phyloP scores from a whole-genome alignment of 2,329 filamentous ascomycete genomes.

The Ascochyta koolunga region DNA sequence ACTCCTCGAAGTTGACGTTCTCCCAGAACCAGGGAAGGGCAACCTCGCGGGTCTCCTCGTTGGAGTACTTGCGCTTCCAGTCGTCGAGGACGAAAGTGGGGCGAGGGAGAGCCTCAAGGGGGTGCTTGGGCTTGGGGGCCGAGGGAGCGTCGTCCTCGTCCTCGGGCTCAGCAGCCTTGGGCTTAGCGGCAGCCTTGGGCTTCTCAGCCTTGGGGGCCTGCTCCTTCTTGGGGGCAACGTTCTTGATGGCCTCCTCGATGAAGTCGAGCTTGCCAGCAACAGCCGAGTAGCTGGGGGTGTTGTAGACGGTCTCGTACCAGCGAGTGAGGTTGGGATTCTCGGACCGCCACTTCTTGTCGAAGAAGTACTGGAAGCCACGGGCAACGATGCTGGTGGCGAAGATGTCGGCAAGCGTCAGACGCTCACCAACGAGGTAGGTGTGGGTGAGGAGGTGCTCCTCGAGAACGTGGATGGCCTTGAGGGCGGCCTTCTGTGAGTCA shows the following conservation, averaged over 20 bases:
- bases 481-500: conserved; percentile 71
- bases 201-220: conserved; percentile 72
- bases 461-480: conserved; percentile 72
- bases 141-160: conserved; percentile 64
- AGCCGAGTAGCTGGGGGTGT: conserved; percentile 87
- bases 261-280: conserved; percentile 77
- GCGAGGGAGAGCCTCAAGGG: conserved; percentile 81
- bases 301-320: conserved; percentile 94
- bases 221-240: conserved; percentile 75
- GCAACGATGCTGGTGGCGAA: conserved; percentile 79
- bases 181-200: conserved; percentile 64
- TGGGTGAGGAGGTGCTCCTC: conserved; percentile 89
- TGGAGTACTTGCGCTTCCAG: conserved; percentile 99
- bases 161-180: conserved; percentile 60
- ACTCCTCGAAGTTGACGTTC: conserved; percentile 91
- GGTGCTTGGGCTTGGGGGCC: conserved; percentile 94
- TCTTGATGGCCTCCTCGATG: conserved; percentile 80
- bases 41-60: conserved; percentile 80
- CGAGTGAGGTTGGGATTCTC: conserved; percentile 85
- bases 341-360: conserved; percentile 86
- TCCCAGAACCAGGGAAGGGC: conserved; percentile 99
- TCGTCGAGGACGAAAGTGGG: conserved; percentile 87
- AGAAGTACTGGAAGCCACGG: conserved; percentile 92
- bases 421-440: conserved; percentile 98
- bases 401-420: conserved; percentile 93